Conservation (phyloP, 2,329 filamentous ascomycete genomes). For the Lasiodiplodia sp. region DNA sequence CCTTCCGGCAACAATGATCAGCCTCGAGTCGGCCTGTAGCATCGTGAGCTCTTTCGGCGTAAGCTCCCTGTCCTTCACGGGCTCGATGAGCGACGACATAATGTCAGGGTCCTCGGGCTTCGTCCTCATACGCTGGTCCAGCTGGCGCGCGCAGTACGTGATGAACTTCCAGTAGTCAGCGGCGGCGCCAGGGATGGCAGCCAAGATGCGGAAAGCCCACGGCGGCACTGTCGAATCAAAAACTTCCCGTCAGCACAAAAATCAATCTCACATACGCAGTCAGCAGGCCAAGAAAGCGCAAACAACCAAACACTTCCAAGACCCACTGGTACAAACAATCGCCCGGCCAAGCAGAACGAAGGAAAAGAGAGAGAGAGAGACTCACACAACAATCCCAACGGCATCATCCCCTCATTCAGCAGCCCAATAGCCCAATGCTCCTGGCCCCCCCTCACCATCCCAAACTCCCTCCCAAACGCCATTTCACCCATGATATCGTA, state of each 20-base stretch:
- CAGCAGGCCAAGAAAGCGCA: neutral
- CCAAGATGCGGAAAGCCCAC: constrained; percentile 45
- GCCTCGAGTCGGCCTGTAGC: constrained; percentile 44
- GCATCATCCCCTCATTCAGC: constrained; percentile 19
- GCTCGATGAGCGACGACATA: constrained; percentile 21
- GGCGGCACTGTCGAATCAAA: constrained; percentile 30
- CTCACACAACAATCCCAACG: constrained; percentile 15
- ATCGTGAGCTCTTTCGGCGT: neutral
- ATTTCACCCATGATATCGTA: constrained; percentile 61
- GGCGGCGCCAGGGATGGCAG: constrained; percentile 41
- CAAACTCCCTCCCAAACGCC: constrained; percentile 53
- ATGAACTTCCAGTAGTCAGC: constrained; percentile 42
- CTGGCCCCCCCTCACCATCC: constrained; percentile 42
- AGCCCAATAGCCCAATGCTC: constrained; percentile 43
- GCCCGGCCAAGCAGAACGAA: no score
- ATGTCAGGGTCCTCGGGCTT: constrained; percentile 17
- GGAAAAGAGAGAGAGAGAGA: neutral
- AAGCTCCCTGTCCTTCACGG: neutral
- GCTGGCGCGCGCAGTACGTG: constrained; percentile 39
- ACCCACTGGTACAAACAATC: neutral
- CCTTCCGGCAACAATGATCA: constrained; percentile 44
- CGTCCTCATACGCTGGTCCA: constrained; percentile 35
- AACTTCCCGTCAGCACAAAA: neutral
- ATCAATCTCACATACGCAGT: neutral
- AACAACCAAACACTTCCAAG: no score